These are phyloP conservation scores for Lepraria neglecta DNA, from an alignment of 495 filamentous ascomycete genomes.

Conservation along the genomic window DNA sequence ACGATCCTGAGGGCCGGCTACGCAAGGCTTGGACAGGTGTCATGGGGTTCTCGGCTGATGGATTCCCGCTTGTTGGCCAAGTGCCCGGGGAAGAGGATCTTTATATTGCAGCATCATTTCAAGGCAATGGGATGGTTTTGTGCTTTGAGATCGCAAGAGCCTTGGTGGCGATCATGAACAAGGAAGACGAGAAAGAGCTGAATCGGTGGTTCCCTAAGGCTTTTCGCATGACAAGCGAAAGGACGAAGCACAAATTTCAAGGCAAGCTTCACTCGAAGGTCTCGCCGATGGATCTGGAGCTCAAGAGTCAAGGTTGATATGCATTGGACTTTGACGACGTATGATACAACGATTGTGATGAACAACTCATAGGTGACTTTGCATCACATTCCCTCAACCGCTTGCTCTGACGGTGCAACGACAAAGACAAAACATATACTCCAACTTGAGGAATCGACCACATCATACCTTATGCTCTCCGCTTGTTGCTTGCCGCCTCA, in stretches of 20 bases:
- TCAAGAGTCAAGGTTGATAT: conserved; percentile 22
- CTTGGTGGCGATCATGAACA: conserved; percentile 42
- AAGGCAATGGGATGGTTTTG: conserved; percentile 51
- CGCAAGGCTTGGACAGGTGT: conserved; percentile 50
- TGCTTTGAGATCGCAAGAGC: conserved; percentile 41
- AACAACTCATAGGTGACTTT: neutral
- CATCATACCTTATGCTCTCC: neutral
- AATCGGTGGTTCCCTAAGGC: conserved; percentile 24
- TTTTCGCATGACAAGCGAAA: conserved; percentile 20
- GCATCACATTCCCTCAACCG: neutral
- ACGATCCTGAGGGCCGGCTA: conserved; percentile 50
- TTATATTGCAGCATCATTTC: conserved; percentile 48
- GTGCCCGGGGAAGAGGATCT: conserved; percentile 40
- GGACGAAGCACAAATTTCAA: conserved; percentile 22
- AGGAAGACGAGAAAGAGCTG: conserved; percentile 15
- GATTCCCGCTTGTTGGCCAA: conserved; percentile 43
- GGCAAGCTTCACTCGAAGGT: conserved; percentile 22
- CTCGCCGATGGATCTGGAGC: conserved; percentile 23
- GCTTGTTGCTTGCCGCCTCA: neutral
- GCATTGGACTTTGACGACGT: neutral
- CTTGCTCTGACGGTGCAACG: neutral
- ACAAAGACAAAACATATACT: neutral
- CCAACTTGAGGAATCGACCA: neutral
- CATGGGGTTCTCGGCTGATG: conserved; percentile 43
- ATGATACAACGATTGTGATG: neutral